A percentile compares a stretch with the other conserved stretches of the same genome.
Conservation (phyloP, 495 filamentous ascomycete species). For the Aspergillus funiculosus region DNA sequence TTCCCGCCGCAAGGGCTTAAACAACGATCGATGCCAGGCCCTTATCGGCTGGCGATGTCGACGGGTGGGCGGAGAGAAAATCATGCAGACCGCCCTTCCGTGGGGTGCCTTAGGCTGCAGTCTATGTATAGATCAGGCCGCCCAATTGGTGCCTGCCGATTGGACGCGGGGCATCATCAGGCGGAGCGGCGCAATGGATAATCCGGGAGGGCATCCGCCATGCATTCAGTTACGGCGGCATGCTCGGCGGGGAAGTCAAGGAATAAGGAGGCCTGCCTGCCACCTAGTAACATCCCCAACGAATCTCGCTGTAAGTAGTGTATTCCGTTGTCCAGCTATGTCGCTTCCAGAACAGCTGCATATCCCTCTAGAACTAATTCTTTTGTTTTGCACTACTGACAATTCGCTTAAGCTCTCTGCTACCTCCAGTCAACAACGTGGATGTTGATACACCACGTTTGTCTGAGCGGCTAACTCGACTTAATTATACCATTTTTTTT, state of each 20-base stretch:
- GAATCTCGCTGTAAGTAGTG: too few relatives aligned
- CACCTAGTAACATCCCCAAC: too few relatives aligned
- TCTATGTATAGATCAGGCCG: constrained; percentile 7
- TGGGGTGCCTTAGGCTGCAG: constrained; percentile 4
- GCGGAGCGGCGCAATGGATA: constrained; percentile 14
- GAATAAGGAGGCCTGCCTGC: constrained; percentile 10
- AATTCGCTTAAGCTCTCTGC: too few relatives aligned
- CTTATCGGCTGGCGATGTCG: constrained; percentile 15
- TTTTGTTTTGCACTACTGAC: constrained; percentile 7
- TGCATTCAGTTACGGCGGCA: constrained; percentile 8
- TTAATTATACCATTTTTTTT: too few relatives aligned
- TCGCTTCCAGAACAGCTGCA: too few relatives aligned
- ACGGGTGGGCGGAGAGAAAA: constrained; percentile 16
- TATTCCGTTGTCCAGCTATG: background rate
- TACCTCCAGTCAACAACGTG: background rate
- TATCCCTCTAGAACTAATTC: background rate
- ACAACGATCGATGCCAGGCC: constrained; percentile 8
- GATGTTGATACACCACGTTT: too few relatives aligned
- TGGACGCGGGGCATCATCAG: constrained; percentile 15
- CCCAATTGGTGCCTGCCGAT: constrained; percentile 11
- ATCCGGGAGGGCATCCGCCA: constrained; percentile 14
- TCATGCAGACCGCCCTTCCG: constrained; percentile 13
- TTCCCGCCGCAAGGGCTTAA: constrained; percentile 15
- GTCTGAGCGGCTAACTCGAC: background rate
- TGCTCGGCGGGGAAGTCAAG: constrained; percentile 16